Evolutionary conservation across 2,329 filamentous ascomycete species (phyloP).

Genomic region (Ceratocystis destructans): DNA sequence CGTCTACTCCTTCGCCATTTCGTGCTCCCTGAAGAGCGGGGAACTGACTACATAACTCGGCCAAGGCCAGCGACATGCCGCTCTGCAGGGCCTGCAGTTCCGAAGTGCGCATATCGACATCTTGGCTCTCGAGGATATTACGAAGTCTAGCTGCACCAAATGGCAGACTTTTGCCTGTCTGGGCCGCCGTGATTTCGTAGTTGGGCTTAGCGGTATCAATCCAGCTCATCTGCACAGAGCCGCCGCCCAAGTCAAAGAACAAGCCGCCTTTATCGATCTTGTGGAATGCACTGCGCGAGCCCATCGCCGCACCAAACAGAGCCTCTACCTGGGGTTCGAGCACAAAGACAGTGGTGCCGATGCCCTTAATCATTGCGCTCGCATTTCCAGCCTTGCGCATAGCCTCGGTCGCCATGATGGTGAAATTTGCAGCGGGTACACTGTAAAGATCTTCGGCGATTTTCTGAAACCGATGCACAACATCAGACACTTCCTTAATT

Average conservation of each 20-base stretch:
- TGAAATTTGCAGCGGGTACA: constrained; percentile 51
- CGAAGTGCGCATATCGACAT: constrained; percentile 30
- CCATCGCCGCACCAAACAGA: constrained; percentile 61
- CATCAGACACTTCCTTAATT: constrained; percentile 51
- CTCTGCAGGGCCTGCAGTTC: constrained; percentile 42
- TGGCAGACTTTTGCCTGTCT: constrained; percentile 43
- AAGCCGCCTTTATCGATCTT: constrained; percentile 43
- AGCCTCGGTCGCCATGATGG: constrained; percentile 76
- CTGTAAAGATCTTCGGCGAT: constrained; percentile 52
- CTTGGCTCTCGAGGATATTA: constrained; percentile 32
- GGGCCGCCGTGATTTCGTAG: constrained; percentile 42
- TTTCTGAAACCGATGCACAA: constrained; percentile 54
- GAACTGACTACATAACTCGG: constrained; percentile 36
- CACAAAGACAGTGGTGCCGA: constrained; percentile 60
- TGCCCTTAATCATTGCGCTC: constrained; percentile 49
- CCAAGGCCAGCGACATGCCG: constrained; percentile 48
- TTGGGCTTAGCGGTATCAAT: constrained; percentile 35
- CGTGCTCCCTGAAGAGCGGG: constrained; percentile 32
- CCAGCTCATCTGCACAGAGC: constrained; percentile 52
- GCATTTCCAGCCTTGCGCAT: constrained; percentile 70
- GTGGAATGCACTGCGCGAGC: constrained; percentile 61
- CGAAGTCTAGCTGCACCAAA: constrained; percentile 48
- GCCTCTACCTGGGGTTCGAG: constrained; percentile 72
- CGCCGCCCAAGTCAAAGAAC: constrained; percentile 76
- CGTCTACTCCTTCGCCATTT: constrained; percentile 38